A percentile compares a stretch with the other conserved stretches of the same genome.
Evolutionary conservation across 1,284 basidiomycete genomes (phyloP).

Genomic region (Irpex sp.): DNA sequence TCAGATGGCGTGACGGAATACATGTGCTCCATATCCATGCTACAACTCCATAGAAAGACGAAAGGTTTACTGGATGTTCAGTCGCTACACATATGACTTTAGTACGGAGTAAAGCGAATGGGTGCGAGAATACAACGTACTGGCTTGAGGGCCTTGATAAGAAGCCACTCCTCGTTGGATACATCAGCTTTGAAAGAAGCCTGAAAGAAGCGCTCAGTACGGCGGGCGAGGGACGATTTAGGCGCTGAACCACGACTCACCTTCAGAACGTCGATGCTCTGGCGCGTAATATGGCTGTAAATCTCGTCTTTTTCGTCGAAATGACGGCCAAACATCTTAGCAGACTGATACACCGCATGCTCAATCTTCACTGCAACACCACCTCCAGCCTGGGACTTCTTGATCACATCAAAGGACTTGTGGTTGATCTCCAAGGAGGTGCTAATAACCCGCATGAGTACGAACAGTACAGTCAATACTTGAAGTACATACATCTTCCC

Average conservation of each 20-base stretch:
- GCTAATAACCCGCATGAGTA: constrained; percentile 35
- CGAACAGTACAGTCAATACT: neutral
- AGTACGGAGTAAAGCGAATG: constrained; percentile 4
- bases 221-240: constrained; percentile 1
- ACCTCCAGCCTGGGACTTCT: constrained; percentile 89
- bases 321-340: constrained; percentile 92
- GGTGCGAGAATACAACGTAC: constrained; percentile 39
- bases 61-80: constrained; percentile 40
- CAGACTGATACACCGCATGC: constrained; percentile 92
- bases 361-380: constrained; percentile 99
- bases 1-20: constrained; percentile 10
- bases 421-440: constrained; percentile 96
- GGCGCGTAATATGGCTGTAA: constrained; percentile 86
- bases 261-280: constrained; percentile 95
- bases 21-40: constrained; percentile 5
- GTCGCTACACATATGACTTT: constrained; percentile 31
- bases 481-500: constrained; percentile 82
- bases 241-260: constrained; percentile 32
- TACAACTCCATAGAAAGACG: neutral
- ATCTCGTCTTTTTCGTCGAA: constrained; percentile 97
- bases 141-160: constrained; percentile 91
- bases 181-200: constrained; percentile 89
- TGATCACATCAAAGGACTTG: constrained; percentile 81
- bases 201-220: constrained; percentile 35
- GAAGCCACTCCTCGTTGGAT: constrained; percentile 88